These are phyloP conservation scores for Petunia axillaris DNA, from an alignment of 257 asterid species.

Conservation along the genomic window DNA sequence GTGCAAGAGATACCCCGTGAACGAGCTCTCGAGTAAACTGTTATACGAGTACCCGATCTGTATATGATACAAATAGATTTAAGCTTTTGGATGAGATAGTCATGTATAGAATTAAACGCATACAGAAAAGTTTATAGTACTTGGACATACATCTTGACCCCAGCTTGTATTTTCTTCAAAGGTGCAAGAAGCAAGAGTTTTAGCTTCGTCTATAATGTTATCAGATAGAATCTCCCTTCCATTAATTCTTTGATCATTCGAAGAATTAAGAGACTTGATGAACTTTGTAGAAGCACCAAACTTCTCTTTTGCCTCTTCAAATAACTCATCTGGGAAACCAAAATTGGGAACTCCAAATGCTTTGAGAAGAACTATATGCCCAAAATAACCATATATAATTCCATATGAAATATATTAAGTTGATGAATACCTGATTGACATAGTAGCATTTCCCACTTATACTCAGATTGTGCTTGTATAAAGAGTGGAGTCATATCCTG, in stretches of 20 bases:
- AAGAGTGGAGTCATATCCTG: constrained; percentile 42
- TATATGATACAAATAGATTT: neutral
- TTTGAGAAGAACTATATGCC: neutral
- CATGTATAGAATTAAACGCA: neutral
- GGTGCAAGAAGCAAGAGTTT: constrained; percentile 64
- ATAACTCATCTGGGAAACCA: constrained; percentile 48
- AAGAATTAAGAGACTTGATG: constrained; percentile 51
- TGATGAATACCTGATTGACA: constrained; percentile 2
- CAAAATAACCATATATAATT: neutral
- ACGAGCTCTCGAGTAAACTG: constrained; percentile 66
- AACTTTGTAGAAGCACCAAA: constrained; percentile 57
- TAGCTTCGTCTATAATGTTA: constrained; percentile 55
- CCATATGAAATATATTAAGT: neutral
- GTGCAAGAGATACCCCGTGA: constrained; percentile 60
- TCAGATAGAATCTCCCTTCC: constrained; percentile 32
- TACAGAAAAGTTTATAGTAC: neutral
- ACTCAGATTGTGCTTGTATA: neutral
- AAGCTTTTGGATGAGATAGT: neutral
- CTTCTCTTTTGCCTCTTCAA: constrained; percentile 45
- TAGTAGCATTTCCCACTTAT: constrained; percentile 8
- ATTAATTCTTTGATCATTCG: constrained; percentile 29
- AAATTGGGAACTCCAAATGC: neutral
- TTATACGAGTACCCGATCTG: constrained; percentile 84
- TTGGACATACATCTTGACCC: constrained; percentile 64
- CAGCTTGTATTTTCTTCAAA: constrained; percentile 70